Percentiles rank a stretch among this genome's conserved stretches.
Evolutionary conservation across 176 grass and related monocot genomes (phyloP).

Genomic region (Phragmites australis): DNA sequence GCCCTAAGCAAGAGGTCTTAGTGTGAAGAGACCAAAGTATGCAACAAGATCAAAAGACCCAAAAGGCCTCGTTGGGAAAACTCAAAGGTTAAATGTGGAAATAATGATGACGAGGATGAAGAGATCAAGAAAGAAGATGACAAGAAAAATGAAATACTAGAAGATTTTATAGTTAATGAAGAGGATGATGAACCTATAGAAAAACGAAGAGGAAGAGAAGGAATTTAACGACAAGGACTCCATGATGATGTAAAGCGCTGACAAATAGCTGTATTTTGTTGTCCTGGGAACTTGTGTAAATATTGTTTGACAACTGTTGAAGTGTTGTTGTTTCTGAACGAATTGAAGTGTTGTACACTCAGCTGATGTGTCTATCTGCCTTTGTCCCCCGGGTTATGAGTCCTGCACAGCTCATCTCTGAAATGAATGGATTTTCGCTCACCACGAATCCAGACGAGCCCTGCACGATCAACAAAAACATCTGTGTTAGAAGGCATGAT

Average conservation of each 20-base stretch:
- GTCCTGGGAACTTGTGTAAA: neutral
- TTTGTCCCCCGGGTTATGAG: neutral
- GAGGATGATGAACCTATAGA: slow-evolving; percentile 53
- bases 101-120: slow-evolving; percentile 5
- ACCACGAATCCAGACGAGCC: no score
- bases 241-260: slow-evolving; percentile 9
- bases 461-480: neutral
- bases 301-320: neutral
- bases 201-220: slow-evolving; percentile 46
- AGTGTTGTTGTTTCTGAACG: neutral
- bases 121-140: slow-evolving; percentile 43
- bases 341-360: neutral
- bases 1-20: slow-evolving; percentile 27
- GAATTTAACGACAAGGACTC: slow-evolving; percentile 59
- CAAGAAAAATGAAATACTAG: slow-evolving; percentile 72
- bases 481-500: neutral
- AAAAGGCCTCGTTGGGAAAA: slow-evolving; percentile 45
- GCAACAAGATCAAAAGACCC: slow-evolving; percentile 55
- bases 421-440: neutral
- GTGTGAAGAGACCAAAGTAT: slow-evolving; percentile 54
- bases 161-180: slow-evolving; percentile 68
- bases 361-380: neutral
- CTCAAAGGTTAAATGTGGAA: neutral
- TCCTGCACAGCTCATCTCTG: neutral
- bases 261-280: neutral